These are phyloP conservation scores for Moricandia moricandioides DNA, from an alignment of 345 rosid species.

Conservation along the genomic window DNA sequence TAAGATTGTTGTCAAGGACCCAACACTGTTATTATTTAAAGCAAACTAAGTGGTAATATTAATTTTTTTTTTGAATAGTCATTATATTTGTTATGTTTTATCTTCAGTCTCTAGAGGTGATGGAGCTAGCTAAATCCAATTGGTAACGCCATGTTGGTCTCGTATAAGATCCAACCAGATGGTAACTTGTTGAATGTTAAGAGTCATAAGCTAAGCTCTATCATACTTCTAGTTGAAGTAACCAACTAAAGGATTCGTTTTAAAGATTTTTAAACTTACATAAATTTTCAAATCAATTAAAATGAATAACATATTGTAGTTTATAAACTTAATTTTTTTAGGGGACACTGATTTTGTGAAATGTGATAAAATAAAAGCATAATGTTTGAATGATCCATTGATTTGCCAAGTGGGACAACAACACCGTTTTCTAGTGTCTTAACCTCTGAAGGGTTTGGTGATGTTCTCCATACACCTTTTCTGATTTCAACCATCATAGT, in stretches of 20 bases:
- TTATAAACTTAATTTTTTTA: neutral
- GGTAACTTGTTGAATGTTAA: neutral
- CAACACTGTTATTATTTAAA: no score
- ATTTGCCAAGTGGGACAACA: constrained; percentile 75
- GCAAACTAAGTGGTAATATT: no score
- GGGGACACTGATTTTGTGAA: neutral
- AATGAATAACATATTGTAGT: neutral
- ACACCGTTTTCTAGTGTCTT: constrained; percentile 60
- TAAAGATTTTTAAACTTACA: neutral
- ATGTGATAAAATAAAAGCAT: constrained; percentile 29
- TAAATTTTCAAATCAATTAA: neutral
- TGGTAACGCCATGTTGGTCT: neutral
- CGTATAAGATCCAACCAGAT: neutral
- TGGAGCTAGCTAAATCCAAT: no score
- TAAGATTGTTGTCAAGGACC: no score
- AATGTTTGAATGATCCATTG: constrained; percentile 40
- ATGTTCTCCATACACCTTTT: constrained; percentile 76
- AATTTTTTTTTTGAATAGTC: neutral
- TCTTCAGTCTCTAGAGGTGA: neutral
- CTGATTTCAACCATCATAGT: constrained; percentile 49
- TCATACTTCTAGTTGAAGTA: neutral
- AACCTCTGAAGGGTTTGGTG: constrained; percentile 62
- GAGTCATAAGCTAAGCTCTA: neutral
- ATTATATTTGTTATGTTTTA: no score
- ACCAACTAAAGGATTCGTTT: neutral